phyloP scores from a whole-genome alignment of 2,329 filamentous ascomycete species.

The Zymoseptoria crescenta region DNA sequence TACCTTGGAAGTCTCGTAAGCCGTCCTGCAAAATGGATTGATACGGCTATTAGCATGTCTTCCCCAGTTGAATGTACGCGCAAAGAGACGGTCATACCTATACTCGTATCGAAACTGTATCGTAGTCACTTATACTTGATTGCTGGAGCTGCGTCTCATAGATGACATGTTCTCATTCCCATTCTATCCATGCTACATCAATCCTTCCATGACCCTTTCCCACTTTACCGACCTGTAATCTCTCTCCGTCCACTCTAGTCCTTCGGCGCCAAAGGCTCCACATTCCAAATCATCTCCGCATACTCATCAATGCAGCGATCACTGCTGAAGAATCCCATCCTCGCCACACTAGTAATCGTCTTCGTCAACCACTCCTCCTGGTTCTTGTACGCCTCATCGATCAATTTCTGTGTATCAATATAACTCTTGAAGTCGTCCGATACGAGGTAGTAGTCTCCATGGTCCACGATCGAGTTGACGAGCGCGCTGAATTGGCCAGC shows the following conservation, averaged over 20 bases:
- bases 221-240: not conserved
- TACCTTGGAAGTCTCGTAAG: too few relatives aligned
- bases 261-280: slow-evolving; percentile 61
- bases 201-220: not conserved
- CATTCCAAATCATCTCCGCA: slow-evolving; percentile 93
- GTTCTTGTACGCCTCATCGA: slow-evolving; percentile 86
- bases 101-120: too few relatives aligned
- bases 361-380: slow-evolving; percentile 90
- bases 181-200: not conserved
- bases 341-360: slow-evolving; percentile 75
- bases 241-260: not conserved
- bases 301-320: slow-evolving; percentile 97
- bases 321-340: slow-evolving; percentile 94
- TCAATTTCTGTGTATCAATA: slow-evolving; percentile 78
- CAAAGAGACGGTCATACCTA: too few relatives aligned
- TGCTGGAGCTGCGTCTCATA: too few relatives aligned
- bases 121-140: too few relatives aligned
- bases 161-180: not conserved
- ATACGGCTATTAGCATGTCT: too few relatives aligned
- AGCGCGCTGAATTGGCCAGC: slow-evolving; percentile 71
- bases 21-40: too few relatives aligned
- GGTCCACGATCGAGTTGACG: slow-evolving; percentile 75
- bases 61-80: too few relatives aligned
- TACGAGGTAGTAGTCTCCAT: slow-evolving; percentile 95
- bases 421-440: slow-evolving; percentile 97